Conservation (phyloP, 108 stramenopile genomes). For the Bacterosira constricta region DNA sequence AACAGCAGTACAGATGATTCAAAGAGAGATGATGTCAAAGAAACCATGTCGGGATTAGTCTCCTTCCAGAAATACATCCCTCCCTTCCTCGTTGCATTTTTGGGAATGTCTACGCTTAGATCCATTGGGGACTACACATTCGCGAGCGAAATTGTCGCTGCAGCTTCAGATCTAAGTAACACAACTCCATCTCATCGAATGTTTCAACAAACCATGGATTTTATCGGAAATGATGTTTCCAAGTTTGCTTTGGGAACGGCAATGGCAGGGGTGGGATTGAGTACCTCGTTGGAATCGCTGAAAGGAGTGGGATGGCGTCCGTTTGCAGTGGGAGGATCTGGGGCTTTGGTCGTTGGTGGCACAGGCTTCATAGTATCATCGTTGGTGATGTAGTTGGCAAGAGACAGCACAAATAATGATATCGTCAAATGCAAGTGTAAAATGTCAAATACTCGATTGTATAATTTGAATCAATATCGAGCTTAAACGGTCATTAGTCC, state of each 20-base stretch:
- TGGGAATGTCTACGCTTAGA: constrained; percentile 58
- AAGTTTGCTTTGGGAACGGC: constrained; percentile 64
- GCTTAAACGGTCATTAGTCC: too few species aligned
- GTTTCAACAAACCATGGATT: constrained; percentile 32
- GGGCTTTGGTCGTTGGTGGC: constrained; percentile 61
- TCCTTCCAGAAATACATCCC: constrained; percentile 64
- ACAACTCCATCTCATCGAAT: background rate
- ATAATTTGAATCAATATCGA: too few species aligned
- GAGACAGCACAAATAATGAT: too few species aligned
- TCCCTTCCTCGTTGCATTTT: constrained; percentile 56
- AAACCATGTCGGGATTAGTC: constrained; percentile 50
- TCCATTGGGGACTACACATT: constrained; percentile 50
- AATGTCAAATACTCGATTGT: too few species aligned
- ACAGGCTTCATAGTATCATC: constrained; percentile 53
- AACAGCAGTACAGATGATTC: constrained; percentile 20
- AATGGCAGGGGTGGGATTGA: constrained; percentile 69
- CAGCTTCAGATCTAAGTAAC: constrained; percentile 7
- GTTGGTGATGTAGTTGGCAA: constrained; percentile 29
- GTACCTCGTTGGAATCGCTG: constrained; percentile 40
- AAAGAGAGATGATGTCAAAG: background rate
- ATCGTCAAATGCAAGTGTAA: too few species aligned
- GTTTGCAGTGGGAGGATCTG: constrained; percentile 62
- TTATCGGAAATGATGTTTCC: constrained; percentile 53
- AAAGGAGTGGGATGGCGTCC: constrained; percentile 63
- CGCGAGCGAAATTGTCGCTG: constrained; percentile 3